Evolutionary conservation across 2,329 filamentous ascomycete species (phyloP), one percentile per base, ranked within the genome.

Genomic region (Zymoseptoria pseudotritici): DNA sequence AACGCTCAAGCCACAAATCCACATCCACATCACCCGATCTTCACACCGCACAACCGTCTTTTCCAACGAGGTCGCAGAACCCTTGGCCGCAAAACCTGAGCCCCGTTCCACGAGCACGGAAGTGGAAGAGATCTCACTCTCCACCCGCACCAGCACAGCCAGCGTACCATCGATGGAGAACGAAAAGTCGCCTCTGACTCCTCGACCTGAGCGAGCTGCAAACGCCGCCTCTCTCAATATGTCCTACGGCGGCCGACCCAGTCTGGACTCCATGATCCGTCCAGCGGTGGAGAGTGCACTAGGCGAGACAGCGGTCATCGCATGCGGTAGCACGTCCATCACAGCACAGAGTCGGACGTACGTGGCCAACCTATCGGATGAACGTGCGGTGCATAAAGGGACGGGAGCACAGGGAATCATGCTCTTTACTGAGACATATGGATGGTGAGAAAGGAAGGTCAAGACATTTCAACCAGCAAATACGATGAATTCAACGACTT

Each of bases 341-440:
- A 79, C 81, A 3, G 76, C 79, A n/a, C 78, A 82, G 62, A 80
- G 84, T 4, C 78, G 84, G 59, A 78, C 76, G 13, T 79, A 76
- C 58, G 83, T 83, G 0, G 83, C 82, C 2, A 75, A 69, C 8
- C 65, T 87, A 50, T 85, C 83, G 64, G 84, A 88, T 69, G 85
- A 88, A 71, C 76, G 85, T 29, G 85, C 83, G 3, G 83, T 87
- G 51, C 84, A 87, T 65, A 87, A 87, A 70, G 85, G 85, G 2
- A 87, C 82, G 0, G 84, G 84, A 0, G 85, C 85, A 13, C 84
- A 87, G 69, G 85, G 85, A 0, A 81, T 87, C 26, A 85, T 81
- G 69, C 69, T 86, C 31, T 82, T 85, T 72, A 79, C 79, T 0
- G 84, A 86, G 70, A 78, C 76, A 19, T 86, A 85, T 72, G 80